Conservation (phyloP, 2,329 filamentous ascomycete genomes). For the Aureobasidium subglaciale region DNA sequence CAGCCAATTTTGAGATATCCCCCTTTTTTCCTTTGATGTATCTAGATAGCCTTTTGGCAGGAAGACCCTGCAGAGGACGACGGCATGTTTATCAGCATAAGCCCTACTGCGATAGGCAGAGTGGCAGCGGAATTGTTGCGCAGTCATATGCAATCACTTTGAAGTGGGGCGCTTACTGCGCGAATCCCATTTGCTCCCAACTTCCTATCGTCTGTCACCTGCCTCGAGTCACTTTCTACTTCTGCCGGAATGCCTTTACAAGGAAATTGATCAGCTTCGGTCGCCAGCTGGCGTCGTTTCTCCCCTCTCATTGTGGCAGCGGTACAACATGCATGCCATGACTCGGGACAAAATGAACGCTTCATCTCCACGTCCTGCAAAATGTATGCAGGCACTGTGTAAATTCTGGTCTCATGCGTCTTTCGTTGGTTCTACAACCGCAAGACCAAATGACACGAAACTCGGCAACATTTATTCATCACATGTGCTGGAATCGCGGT, state of each 20-base stretch:
- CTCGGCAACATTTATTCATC: not conserved
- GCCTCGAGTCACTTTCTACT: not conserved
- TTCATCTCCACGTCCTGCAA: conserved; percentile 8
- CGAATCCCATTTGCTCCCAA: conserved; percentile 14
- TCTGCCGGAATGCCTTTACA: not conserved
- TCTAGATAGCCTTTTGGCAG: conserved; percentile 10
- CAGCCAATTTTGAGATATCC: conserved; percentile 10
- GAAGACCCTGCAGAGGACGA: conserved; percentile 5
- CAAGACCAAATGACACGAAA: not conserved
- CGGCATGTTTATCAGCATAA: conserved; percentile 5
- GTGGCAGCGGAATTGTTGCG: conserved; percentile 9
- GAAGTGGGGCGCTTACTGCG: conserved; percentile 8
- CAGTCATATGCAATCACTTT: conserved; percentile 11
- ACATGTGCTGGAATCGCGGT: not conserved
- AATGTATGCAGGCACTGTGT: conserved; percentile 8
- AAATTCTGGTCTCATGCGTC: not conserved
- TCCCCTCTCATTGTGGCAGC: not conserved
- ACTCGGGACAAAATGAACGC: not conserved
- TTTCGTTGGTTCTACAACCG: not conserved
- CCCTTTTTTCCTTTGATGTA: conserved; percentile 9
- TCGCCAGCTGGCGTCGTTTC: not conserved
- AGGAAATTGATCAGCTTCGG: not conserved
- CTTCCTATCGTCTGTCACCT: not conserved
- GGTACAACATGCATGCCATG: not conserved
- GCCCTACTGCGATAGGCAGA: conserved; percentile 13